A percentile compares a stretch with the other conserved stretches of the same genome.
phyloP scores from a whole-genome alignment of 352 stramenopile species.

The Globisporangium paroecandrum region DNA sequence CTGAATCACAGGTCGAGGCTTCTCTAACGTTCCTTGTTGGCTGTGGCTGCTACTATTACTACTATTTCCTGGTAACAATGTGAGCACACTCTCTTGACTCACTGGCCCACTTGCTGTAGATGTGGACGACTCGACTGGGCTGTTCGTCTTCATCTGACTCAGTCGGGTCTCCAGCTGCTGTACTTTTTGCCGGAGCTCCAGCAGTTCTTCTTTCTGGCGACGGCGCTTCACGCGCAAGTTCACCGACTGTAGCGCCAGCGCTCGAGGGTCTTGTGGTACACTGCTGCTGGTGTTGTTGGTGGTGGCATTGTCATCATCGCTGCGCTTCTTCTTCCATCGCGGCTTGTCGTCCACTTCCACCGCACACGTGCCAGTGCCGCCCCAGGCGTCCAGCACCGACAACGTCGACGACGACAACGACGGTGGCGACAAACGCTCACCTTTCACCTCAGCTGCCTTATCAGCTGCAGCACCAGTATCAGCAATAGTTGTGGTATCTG shows the following conservation, averaged over 20 bases:
- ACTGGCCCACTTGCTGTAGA: not conserved
- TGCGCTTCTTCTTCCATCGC: constrained; percentile 13
- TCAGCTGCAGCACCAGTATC: not conserved
- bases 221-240: constrained; percentile 16
- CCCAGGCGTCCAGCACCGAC: not conserved
- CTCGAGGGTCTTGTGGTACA: constrained; percentile 3
- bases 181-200: constrained; percentile 17
- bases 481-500: not conserved
- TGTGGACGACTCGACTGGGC: not conserved
- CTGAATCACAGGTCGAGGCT: constrained; percentile 2
- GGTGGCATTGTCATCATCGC: not conserved
- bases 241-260: constrained; percentile 10
- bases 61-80: not conserved
- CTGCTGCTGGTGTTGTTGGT: not conserved
- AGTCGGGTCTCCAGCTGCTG: constrained; percentile 17
- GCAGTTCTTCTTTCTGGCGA: constrained; percentile 14
- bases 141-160: constrained; percentile 6
- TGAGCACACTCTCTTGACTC: not conserved
- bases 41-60: not conserved
- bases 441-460: not conserved
- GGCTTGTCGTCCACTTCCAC: constrained; percentile 8
- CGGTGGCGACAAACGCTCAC: not conserved
- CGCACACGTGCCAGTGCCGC: not conserved
- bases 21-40: not conserved
- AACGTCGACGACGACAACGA: not conserved